Evolutionary conservation across 1,139 yeast genomes (phyloP).

Genomic region (Zhuliangozyma parablackwelliae): DNA sequence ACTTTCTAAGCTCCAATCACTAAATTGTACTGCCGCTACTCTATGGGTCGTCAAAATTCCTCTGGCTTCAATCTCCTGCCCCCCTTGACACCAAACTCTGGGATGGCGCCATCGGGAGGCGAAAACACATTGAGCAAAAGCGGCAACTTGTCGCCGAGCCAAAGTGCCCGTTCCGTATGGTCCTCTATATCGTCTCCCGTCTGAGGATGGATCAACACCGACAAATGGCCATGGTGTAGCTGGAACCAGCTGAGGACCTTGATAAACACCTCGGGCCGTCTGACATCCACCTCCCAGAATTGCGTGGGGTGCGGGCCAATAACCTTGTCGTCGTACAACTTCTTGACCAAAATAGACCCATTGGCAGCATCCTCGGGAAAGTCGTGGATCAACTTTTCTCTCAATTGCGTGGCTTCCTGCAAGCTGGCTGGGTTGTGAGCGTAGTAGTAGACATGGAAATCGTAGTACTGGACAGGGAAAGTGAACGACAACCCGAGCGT

Average conservation of each 20-base stretch:
- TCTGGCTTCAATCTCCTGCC: conserved; percentile 16
- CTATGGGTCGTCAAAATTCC: conserved; percentile 7
- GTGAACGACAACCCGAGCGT: conserved; percentile 17
- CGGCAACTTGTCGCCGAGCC: conserved; percentile 26
- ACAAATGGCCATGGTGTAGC: conserved; percentile 24
- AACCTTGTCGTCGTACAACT: conserved; percentile 17
- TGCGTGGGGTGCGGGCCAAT: conserved; percentile 31
- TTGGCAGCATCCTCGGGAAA: conserved; percentile 21
- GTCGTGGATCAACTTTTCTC: conserved; percentile 19
- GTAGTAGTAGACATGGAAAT: conserved; percentile 31
- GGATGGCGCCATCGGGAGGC: conserved; percentile 13
- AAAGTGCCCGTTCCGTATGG: conserved; percentile 26
- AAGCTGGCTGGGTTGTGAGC: conserved; percentile 17
- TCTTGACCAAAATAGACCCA: conserved; percentile 30
- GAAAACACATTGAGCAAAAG: conserved; percentile 18
- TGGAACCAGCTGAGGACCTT: conserved; percentile 29
- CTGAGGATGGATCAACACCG: conserved; percentile 31
- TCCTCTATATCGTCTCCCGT: conserved; percentile 26
- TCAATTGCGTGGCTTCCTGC: conserved; percentile 19
- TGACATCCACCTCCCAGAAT: conserved; percentile 34
- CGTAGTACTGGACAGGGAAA: conserved; percentile 29
- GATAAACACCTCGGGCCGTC: conserved; percentile 26
- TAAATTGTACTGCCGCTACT: too few relatives aligned
- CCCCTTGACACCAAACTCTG: conserved; percentile 13
- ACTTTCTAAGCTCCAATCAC: too few relatives aligned